A percentile compares a stretch with the other conserved stretches of the same genome.
Evolutionary conservation across 2,329 filamentous ascomycete genomes (phyloP).

Genomic region (Coniochaeta pulveracea): DNA sequence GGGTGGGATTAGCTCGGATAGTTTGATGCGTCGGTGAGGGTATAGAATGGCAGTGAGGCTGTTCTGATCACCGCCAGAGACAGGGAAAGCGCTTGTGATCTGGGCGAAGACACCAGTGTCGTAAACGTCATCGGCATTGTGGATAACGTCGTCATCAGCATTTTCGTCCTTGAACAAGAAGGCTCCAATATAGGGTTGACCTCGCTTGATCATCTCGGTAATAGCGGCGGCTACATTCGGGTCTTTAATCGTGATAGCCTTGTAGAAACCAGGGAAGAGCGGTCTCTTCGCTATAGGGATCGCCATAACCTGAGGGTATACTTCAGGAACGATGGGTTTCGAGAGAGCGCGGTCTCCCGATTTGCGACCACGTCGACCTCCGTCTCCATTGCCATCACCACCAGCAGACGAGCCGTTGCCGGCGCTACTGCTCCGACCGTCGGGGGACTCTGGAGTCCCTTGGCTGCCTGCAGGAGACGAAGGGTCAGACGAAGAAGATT

Average conservation of each 20-base stretch:
- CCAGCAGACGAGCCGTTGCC: conserved; percentile 37
- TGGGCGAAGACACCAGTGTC: conserved; percentile 96
- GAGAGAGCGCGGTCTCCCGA: conserved; percentile 64
- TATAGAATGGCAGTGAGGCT: conserved; percentile 90
- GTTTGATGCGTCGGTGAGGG: conserved; percentile 85
- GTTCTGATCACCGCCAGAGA: conserved; percentile 72
- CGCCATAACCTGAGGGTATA: conserved; percentile 95
- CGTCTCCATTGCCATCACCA: conserved; percentile 48
- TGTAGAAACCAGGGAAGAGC: conserved; percentile 96
- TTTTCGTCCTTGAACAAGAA: conserved; percentile 97
- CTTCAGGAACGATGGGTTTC: conserved; percentile 83
- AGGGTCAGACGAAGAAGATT: conserved; percentile 26
- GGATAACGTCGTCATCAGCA: conserved; percentile 87
- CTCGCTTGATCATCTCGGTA: conserved; percentile 90
- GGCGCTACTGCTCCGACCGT: conserved; percentile 48
- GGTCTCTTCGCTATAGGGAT: conserved; percentile 92
- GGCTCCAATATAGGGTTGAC: conserved; percentile 92
- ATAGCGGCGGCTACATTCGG: conserved; percentile 85
- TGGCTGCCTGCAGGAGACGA: conserved; percentile 26
- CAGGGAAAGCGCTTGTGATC: conserved; percentile 91
- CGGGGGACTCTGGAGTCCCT: conserved; percentile 25
- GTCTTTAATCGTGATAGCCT: conserved; percentile 93
- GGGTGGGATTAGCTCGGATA: conserved; percentile 73
- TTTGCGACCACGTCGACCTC: conserved; percentile 63
- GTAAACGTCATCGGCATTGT: conserved; percentile 81